Conservation (phyloP, 1,139 yeast species). For the Nakaseomyces sp. region DNA sequence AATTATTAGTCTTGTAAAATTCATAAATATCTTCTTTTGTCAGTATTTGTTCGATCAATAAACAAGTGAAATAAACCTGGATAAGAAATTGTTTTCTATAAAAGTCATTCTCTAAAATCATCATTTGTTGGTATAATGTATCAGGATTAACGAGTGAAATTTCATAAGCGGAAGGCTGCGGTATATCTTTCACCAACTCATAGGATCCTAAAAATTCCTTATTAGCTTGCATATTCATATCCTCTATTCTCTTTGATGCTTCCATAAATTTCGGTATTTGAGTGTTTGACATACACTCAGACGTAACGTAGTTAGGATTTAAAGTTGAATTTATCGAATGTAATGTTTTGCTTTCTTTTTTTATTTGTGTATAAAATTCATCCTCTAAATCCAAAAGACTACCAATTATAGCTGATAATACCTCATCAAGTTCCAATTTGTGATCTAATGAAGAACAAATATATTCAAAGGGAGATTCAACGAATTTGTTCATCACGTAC, state of each 20-base stretch:
- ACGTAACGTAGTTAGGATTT: constrained; percentile 16
- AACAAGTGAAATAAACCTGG: constrained; percentile 19
- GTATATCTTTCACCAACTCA: constrained; percentile 8
- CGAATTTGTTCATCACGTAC: constrained; percentile 17
- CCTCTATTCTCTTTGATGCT: constrained; percentile 11
- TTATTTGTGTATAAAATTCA: constrained; percentile 19
- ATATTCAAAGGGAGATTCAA: constrained; percentile 21
- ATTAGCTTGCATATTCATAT: constrained; percentile 18
- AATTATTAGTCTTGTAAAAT: constrained; percentile 18
- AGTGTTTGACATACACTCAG: constrained; percentile 7
- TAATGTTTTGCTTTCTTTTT: constrained; percentile 12
- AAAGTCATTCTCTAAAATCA: constrained; percentile 18
- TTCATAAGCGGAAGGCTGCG: constrained; percentile 22
- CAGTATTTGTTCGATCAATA: constrained; percentile 19
- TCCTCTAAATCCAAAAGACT: constrained; percentile 23
- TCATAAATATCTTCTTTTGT: constrained; percentile 16
- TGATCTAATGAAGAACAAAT: constrained; percentile 15
- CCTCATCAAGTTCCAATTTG: constrained; percentile 20
- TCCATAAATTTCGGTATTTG: constrained; percentile 17
- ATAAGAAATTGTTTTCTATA: constrained; percentile 26
- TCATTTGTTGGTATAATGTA: constrained; percentile 20
- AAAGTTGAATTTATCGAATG: constrained; percentile 15
- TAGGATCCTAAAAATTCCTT: constrained; percentile 7
- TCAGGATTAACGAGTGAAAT: constrained; percentile 17
- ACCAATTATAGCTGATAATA: constrained; percentile 21